Base-by-base conservation (phyloP, 1,139 yeast species). In the Hansenula anomala region DNA sequence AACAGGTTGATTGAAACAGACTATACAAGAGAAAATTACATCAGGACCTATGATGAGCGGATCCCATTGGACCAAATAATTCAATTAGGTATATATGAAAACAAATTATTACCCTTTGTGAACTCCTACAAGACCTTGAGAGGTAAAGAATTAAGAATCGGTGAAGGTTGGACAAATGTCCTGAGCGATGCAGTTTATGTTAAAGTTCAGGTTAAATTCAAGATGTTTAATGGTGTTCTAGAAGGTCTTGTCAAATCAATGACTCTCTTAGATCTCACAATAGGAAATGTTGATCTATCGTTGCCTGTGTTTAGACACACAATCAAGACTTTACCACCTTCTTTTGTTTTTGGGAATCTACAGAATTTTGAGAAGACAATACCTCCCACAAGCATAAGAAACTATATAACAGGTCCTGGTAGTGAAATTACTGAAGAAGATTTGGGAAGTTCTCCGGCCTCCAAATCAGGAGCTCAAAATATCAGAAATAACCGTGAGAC, bases 121-220 rank as follows among this genome's bases (percentile, higher is more conserved):
- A n/a, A 26, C 3, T 22, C 36, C 10, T 25, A 36, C 8, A 28
- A 33, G 13, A 15, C 6, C 4, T 15, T 25, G 9, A 26, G 41
- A 24, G 23, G 19, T 10, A 17, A 30, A 10, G 7, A 23, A 2
- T 7, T 25, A 6, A 22, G 12, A 10, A 25, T 26, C 2, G 26
- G 19, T 8, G 13, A 8, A 2, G 24, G 17, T 12, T 23, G 19
- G 2, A 16, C 19, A 4, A 42, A 45, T 24, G 32, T 41, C 1
- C 20, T 43, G 1, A n/a, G 29, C 10, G 9, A 38, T 6, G 51
- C 38, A 4, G 19, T 49, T 1, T 46, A 47, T 25, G 33, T 42
- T 11, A 37, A 33, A n/a, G 28, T 39, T 12, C 23, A 36, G 12
- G 11, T 40, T 9, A 42, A 34, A 16, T 10, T 47, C 18, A 44